Evolutionary conservation across 1,284 basidiomycete genomes (phyloP).

Genomic region (Pisolithus thermaeus): DNA sequence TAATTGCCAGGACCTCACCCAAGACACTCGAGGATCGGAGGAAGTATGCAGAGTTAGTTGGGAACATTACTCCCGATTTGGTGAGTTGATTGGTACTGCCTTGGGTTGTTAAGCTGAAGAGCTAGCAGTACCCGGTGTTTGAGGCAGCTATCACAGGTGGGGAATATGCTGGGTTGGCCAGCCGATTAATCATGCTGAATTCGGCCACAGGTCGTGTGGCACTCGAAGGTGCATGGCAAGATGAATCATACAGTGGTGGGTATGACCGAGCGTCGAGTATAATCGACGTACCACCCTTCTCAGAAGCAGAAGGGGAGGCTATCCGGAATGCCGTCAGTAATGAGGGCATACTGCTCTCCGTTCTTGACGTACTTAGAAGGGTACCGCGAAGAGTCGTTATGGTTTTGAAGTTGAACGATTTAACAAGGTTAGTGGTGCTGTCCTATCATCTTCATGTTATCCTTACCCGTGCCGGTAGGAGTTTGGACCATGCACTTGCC

Average conservation of each 20-base stretch:
- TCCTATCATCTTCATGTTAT: neutral
- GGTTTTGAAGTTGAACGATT: slow-evolving; percentile 82
- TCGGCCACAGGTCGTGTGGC: slow-evolving; percentile 45
- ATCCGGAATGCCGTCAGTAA: slow-evolving; percentile 72
- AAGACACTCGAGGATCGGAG: slow-evolving; percentile 60
- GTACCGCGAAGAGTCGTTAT: slow-evolving; percentile 84
- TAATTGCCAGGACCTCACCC: slow-evolving; percentile 70
- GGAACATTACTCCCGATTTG: slow-evolving; percentile 83
- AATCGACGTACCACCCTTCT: slow-evolving; percentile 65
- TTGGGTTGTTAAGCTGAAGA: slow-evolving; percentile 12
- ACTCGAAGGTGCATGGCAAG: slow-evolving; percentile 53
- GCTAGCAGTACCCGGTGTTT: slow-evolving; percentile 68
- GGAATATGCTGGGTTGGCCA: neutral
- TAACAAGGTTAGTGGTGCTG: slow-evolving; percentile 55
- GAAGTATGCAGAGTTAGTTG: slow-evolving; percentile 84
- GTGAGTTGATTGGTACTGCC: slow-evolving; percentile 38
- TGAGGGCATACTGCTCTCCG: slow-evolving; percentile 76
- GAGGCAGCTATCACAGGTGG: slow-evolving; percentile 73
- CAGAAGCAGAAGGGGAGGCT: slow-evolving; percentile 67
- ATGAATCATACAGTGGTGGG: slow-evolving; percentile 29
- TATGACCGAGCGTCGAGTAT: slow-evolving; percentile 66
- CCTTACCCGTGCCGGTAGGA: slow-evolving; percentile 34
- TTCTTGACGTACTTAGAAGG: slow-evolving; percentile 79
- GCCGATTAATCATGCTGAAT: neutral
- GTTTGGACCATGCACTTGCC: slow-evolving; percentile 63